phyloP scores from a whole-genome alignment of 148 eudicot genomes.

The Rhododendron simsii region DNA sequence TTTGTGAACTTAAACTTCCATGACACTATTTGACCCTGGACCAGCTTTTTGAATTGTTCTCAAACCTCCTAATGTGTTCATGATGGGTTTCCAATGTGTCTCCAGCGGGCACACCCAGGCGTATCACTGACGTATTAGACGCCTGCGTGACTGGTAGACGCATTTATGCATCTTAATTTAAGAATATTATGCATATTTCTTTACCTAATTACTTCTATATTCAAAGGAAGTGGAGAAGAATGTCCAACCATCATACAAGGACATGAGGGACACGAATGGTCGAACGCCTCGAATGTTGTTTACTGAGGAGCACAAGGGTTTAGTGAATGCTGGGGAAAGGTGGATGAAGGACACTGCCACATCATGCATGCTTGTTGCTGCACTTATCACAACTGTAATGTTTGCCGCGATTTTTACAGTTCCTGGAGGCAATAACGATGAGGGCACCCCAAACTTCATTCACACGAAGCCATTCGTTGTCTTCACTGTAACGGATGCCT shows the following conservation, averaged over 20 bases:
- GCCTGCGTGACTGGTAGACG: background rate
- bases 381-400: slow-evolving; percentile 26
- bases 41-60: background rate
- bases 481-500: slow-evolving; percentile 17
- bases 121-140: background rate
- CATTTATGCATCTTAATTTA: background rate
- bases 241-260: slow-evolving; percentile 11
- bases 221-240: slow-evolving; percentile 8
- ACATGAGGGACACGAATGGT: background rate
- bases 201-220: background rate
- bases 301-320: slow-evolving; percentile 5
- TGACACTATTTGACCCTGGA: background rate
- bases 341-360: slow-evolving; percentile 28
- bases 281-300: slow-evolving; percentile 18
- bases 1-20: background rate
- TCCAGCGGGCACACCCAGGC: background rate
- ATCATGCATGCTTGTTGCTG: slow-evolving; percentile 32
- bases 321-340: slow-evolving; percentile 18
- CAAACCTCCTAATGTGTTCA: background rate
- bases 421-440: slow-evolving; percentile 9
- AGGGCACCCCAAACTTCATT: background rate
- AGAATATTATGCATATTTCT: background rate
- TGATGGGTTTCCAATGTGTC: background rate
- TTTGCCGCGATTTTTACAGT: slow-evolving; percentile 18
- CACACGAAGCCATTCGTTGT: slow-evolving; percentile 6